These are phyloP conservation scores for Aegilops bicornis DNA, from an alignment of 176 grass and related monocot genomes.

Conservation along the genomic window DNA sequence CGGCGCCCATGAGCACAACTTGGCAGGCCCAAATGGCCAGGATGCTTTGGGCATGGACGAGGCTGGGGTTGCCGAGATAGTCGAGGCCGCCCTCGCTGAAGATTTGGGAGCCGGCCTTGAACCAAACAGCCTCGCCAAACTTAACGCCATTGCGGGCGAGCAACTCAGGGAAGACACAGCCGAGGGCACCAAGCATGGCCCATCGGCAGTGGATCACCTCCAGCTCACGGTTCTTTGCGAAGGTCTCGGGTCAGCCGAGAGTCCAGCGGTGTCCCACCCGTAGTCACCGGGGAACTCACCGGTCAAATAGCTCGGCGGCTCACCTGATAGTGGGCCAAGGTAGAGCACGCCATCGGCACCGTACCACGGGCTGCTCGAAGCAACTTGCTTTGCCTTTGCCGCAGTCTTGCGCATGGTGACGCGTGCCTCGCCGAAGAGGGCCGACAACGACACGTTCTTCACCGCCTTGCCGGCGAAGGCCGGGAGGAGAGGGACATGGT, in stretches of 20 bases:
- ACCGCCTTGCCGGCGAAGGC: background rate
- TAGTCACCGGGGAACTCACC: background rate
- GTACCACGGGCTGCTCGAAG: background rate
- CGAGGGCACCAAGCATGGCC: slow-evolving; percentile 71
- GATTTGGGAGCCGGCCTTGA: slow-evolving; percentile 71
- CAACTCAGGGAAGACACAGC: slow-evolving; percentile 70
- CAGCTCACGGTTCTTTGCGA: slow-evolving; percentile 68
- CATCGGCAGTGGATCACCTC: slow-evolving; percentile 66
- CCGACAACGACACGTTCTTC: background rate
- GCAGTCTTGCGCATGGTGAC: background rate
- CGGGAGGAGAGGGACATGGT: background rate
- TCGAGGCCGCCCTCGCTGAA: slow-evolving; percentile 67
- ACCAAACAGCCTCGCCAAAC: slow-evolving; percentile 80
- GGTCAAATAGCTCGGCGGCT: background rate
- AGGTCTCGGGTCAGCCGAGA: slow-evolving; percentile 51
- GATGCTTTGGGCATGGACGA: slow-evolving; percentile 75
- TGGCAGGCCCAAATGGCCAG: slow-evolving; percentile 70
- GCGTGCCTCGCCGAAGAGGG: background rate
- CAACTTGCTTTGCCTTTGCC: background rate
- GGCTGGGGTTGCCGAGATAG: slow-evolving; percentile 77
- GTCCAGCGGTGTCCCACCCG: background rate
- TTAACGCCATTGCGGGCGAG: slow-evolving; percentile 60
- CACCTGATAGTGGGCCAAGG: background rate
- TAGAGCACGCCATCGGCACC: background rate
- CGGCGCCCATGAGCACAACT: slow-evolving; percentile 75